Evolutionary conservation across 257 asterid genomes (phyloP), one percentile per base, ranked within the genome.

Genomic region (Verbena officinalis): DNA sequence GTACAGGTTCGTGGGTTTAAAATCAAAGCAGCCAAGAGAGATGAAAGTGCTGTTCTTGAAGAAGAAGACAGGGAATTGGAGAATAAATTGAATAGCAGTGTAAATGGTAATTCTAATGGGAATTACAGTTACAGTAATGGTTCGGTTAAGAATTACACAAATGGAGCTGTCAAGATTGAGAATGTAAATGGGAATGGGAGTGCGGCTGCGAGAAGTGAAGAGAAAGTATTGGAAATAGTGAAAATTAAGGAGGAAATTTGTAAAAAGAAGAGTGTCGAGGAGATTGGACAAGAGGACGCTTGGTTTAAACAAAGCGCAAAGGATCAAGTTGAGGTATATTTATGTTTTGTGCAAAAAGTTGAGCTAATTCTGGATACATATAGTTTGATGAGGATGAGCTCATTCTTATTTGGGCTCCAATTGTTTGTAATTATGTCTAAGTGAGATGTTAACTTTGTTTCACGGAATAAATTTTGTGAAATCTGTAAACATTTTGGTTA

Each of bases 241-340:
- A 64, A 82, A 69, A 61, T 49, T 43, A 80, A 75, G 57, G 72
- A 67, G 62, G 84, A 62, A 74, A 59, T 59, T 65, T 62, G 52
- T 61, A 59, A 46, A 36, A 81, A 72, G 84, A 79, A 81, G 73
- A 85, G 75, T 63, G 59, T 90, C 12, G 97, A 90, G 70, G 93
- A 90, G 63, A 87, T 90, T 73, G 97, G 97, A 31, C 87, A 87
- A 73, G 97, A 90, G 80, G 96, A 85, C 10, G 97, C 93, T 4
- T 90, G 97, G 96, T 90, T 90, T 76, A 88, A 82, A 80, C 62
- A 13, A 39, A 72, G 67, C 12, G 62, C 36, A 19, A 45, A 30
- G 14, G 79, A 76, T 56, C 59, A 80, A 75, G 84, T 82, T 70
- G 84, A 85, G 97, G 97, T 90, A 83, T 64, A 66, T 34, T 39